Evolutionary conservation across 129 eudicot species (phyloP).

Genomic region (Helichrysum umbraculigerum): DNA sequence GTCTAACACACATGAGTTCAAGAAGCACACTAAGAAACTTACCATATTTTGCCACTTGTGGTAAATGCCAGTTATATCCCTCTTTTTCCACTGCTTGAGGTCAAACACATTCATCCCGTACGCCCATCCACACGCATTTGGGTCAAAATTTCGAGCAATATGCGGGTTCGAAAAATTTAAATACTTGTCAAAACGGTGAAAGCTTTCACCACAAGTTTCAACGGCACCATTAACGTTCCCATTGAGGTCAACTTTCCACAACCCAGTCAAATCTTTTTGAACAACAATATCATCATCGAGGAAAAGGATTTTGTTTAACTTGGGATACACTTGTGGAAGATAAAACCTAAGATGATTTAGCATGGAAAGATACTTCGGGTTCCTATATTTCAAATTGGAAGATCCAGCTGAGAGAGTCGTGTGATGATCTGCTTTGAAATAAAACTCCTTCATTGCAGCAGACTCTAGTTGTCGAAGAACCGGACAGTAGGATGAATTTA

Average conservation of each 20-base stretch:
- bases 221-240: conserved; percentile 98
- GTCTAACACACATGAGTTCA: neutral
- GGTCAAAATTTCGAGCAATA: conserved; percentile 89
- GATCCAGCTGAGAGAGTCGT: conserved; percentile 67
- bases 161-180: conserved; percentile 93
- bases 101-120: conserved; percentile 98
- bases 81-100: conserved; percentile 92
- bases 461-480: conserved; percentile 88
- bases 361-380: conserved; percentile 97
- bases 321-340: conserved; percentile 93
- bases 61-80: conserved; percentile 97
- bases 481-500: conserved; percentile 91
- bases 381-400: conserved; percentile 83
- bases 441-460: conserved; percentile 93
- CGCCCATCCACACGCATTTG: conserved; percentile 99
- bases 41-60: conserved; percentile 99
- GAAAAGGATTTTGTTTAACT: conserved; percentile 83
- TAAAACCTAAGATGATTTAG: conserved; percentile 88
- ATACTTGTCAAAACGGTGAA: conserved; percentile 96
- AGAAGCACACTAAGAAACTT: neutral
- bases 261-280: conserved; percentile 88
- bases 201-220: conserved; percentile 97
- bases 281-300: conserved; percentile 98
- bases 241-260: conserved; percentile 86
- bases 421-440: conserved; percentile 90